Evolutionary conservation across 805 yeast species (phyloP).

Genomic region (Metschnikowia continentalis): DNA sequence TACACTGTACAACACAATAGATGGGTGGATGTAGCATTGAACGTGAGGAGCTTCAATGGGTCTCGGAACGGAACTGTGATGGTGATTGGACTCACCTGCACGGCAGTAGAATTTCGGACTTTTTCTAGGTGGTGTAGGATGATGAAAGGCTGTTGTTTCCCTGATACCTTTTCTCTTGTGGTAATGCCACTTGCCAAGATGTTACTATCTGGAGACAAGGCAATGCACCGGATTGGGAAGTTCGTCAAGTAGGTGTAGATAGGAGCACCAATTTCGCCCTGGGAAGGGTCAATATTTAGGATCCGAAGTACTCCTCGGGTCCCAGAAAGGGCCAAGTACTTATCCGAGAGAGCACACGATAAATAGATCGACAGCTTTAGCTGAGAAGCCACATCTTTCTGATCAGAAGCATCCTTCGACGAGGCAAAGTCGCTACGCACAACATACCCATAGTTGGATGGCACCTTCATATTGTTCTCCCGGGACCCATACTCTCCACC

Average conservation of each 20-base stretch:
- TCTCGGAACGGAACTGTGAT: conserved; percentile 84
- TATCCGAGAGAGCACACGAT: conserved; percentile 55
- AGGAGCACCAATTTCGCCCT: conserved; percentile 47
- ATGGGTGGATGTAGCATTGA: conserved; percentile 68
- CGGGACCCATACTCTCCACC: conserved; percentile 63
- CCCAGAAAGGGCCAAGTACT: conserved; percentile 63
- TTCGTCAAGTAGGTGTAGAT: conserved; percentile 65
- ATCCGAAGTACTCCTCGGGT: conserved; percentile 69
- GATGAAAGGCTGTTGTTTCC: conserved; percentile 72
- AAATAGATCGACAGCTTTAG: conserved; percentile 56
- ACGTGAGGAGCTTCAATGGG: conserved; percentile 69
- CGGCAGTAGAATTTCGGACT: conserved; percentile 3
- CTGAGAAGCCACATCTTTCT: conserved; percentile 28
- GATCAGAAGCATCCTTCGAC: conserved; percentile 5
- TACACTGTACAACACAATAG: conserved; percentile 71
- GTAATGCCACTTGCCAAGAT: conserved; percentile 78
- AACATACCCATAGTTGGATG: conserved; percentile 21
- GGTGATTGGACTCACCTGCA: conserved; percentile 54
- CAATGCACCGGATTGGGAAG: conserved; percentile 76
- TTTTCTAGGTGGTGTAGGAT: conserved; percentile 46
- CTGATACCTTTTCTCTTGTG: conserved; percentile 65
- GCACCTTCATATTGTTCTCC: conserved; percentile 22
- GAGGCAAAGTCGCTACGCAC: conserved; percentile 26
- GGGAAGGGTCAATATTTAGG: conserved; percentile 41
- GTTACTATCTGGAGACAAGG: conserved; percentile 60